Evolutionary conservation across 306 rosid species (phyloP).

Genomic region (Quercus suber): DNA sequence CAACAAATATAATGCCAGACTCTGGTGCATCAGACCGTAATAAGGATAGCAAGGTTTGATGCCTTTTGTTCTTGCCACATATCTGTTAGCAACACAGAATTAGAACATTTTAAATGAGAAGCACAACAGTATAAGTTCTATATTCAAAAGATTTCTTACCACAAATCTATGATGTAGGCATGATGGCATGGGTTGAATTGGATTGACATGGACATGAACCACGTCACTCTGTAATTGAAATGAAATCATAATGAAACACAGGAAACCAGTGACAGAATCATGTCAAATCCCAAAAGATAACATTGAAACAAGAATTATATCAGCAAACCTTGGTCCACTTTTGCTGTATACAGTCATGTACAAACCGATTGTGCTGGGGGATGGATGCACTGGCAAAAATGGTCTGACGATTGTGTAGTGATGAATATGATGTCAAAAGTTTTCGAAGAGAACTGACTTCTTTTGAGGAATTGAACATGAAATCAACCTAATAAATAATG

Average conservation of each 20-base stretch:
- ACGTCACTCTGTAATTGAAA: slow-evolving; percentile 58
- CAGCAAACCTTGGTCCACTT: slow-evolving; percentile 87
- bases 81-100: slow-evolving; percentile 47
- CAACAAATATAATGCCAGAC: slow-evolving; percentile 75
- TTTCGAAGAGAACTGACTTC: slow-evolving; percentile 79
- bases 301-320: slow-evolving; percentile 27
- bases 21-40: slow-evolving; percentile 63
- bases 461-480: slow-evolving; percentile 81
- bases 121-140: background rate
- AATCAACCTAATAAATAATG: slow-evolving; percentile 69
- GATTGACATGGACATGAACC: slow-evolving; percentile 76
- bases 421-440: slow-evolving; percentile 79
- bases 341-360: slow-evolving; percentile 85
- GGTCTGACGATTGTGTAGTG: slow-evolving; percentile 73
- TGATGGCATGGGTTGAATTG: slow-evolving; percentile 82
- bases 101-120: slow-evolving; percentile 17
- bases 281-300: slow-evolving; percentile 1
- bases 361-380: slow-evolving; percentile 83
- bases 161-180: slow-evolving; percentile 72
- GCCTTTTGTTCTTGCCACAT: slow-evolving; percentile 50
- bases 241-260: background rate
- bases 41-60: slow-evolving; percentile 59
- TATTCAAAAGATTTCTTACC: slow-evolving; percentile 41
- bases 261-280: background rate
- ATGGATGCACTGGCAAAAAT: slow-evolving; percentile 96